Percentiles rank a stretch among this genome's conserved stretches.
Evolutionary conservation across 257 asterid species (phyloP).

Genomic region (Perilla frutescens): DNA sequence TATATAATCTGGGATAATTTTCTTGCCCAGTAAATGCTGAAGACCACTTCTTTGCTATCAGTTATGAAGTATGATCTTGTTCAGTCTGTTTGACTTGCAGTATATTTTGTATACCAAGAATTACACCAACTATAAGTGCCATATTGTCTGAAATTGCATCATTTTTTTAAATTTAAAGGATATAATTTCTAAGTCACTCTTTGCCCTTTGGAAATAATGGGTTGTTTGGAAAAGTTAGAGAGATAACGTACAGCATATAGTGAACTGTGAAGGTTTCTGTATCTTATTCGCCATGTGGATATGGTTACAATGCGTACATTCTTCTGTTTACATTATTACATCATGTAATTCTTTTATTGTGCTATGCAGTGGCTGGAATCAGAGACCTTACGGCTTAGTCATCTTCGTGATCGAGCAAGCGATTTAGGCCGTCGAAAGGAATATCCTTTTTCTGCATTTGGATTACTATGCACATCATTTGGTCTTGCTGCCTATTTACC

Average conservation of each 20-base stretch:
- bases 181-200: not conserved
- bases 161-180: not conserved
- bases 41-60: not conserved
- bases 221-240: not conserved
- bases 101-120: not conserved
- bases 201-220: not conserved
- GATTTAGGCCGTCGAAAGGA: slow-evolving; percentile 95
- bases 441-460: slow-evolving; percentile 73
- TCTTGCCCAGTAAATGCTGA: not conserved
- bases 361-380: slow-evolving; percentile 94
- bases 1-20: not conserved
- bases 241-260: not conserved
- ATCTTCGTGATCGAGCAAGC: slow-evolving; percentile 99
- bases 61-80: not conserved
- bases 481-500: slow-evolving; percentile 11
- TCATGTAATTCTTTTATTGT: slow-evolving; percentile 30
- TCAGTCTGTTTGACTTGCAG: not conserved
- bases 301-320: slow-evolving; percentile 1
- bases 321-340: slow-evolving; percentile 9
- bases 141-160: not conserved
- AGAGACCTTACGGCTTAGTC: slow-evolving; percentile 81
- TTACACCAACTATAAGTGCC: not conserved
- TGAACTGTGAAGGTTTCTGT: slow-evolving; percentile 11
- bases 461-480: slow-evolving; percentile 4
- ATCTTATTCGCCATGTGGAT: slow-evolving; percentile 23